Evolutionary conservation across 1,139 yeast genomes (phyloP).

Genomic region (Yamadazyma triangularis): DNA sequence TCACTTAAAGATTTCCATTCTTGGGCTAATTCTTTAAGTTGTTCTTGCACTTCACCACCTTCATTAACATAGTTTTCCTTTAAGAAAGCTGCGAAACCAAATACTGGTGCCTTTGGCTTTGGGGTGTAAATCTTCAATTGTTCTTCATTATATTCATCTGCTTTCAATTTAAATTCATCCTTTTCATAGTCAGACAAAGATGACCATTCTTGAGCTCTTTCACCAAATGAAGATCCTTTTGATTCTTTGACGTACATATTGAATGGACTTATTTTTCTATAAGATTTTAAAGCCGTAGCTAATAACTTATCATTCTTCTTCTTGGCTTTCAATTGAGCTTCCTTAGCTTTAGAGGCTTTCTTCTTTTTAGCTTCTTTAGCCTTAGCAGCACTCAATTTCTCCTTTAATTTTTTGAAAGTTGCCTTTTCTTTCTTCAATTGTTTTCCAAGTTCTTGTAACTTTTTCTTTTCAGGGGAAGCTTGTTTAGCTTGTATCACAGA

Average conservation of each 20-base stretch:
- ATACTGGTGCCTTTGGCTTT: conserved; percentile 31
- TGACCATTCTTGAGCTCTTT: conserved; percentile 7
- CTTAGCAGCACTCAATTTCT: conserved; percentile 14
- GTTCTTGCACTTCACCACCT: conserved; percentile 19
- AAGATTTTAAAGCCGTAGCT: conserved; percentile 24
- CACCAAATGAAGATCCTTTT: conserved; percentile 7
- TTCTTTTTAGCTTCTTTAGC: conserved; percentile 11
- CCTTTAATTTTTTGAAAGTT: conserved; percentile 16
- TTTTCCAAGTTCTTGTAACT: conserved; percentile 8
- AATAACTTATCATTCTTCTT: conserved; percentile 17
- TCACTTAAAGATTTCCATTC: conserved; percentile 28
- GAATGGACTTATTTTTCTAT: conserved; percentile 24
- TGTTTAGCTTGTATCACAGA: background rate
- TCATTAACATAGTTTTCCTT: conserved; percentile 23
- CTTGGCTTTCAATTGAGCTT: conserved; percentile 9
- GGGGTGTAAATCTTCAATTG: conserved; percentile 23
- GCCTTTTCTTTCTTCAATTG: conserved; percentile 21
- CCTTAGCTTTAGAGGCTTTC: conserved; percentile 10
- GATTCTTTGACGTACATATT: conserved; percentile 24
- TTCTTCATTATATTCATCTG: conserved; percentile 25
- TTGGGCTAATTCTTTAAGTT: conserved; percentile 21
- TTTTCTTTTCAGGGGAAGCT: conserved; percentile 1
- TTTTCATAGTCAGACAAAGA: conserved; percentile 21
- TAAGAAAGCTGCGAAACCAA: conserved; percentile 28
- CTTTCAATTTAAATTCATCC: conserved; percentile 18